phyloP scores from a whole-genome alignment of 306 rosid species.

The Vigna nakashimae region DNA sequence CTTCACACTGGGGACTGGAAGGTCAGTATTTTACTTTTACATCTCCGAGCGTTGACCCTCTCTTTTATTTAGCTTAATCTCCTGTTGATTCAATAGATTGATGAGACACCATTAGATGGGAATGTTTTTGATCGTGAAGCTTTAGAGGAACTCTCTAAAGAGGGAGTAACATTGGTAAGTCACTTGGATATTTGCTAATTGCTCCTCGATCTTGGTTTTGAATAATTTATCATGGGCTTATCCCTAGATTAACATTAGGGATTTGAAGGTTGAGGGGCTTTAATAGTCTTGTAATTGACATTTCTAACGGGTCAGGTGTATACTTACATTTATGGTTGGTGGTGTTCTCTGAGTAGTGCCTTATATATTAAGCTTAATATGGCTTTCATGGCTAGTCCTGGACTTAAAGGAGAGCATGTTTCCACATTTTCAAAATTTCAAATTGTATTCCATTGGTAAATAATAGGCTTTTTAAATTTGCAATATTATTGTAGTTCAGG shows the following conservation, averaged over 20 bases:
- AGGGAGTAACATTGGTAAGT: conserved; percentile 27
- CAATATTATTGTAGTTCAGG: not conserved
- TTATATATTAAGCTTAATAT: not conserved
- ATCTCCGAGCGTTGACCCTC: not conserved
- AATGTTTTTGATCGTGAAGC: conserved; percentile 18
- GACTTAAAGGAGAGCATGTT: not conserved
- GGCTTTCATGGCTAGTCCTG: not conserved
- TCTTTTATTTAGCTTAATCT: conserved; percentile 11
- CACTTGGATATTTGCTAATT: conserved; percentile 11
- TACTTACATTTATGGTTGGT: not conserved
- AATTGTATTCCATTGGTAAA: not conserved
- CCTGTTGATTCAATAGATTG: conserved; percentile 18
- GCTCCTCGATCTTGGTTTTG: not conserved
- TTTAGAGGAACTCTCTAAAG: conserved; percentile 27
- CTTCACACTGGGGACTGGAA: conserved; percentile 31
- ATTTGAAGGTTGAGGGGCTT: not conserved
- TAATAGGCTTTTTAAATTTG: not conserved
- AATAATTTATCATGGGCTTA: not conserved
- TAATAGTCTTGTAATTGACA: not conserved
- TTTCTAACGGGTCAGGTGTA: not conserved
- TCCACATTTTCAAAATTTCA: not conserved
- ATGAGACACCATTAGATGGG: conserved; percentile 21
- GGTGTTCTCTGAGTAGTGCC: not conserved
- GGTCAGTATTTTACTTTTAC: conserved; percentile 6
- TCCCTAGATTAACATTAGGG: not conserved